These are phyloP conservation scores for Cantharellus cinnabarinus DNA, from an alignment of 768 basidiomycete species.

Conservation along the genomic window DNA sequence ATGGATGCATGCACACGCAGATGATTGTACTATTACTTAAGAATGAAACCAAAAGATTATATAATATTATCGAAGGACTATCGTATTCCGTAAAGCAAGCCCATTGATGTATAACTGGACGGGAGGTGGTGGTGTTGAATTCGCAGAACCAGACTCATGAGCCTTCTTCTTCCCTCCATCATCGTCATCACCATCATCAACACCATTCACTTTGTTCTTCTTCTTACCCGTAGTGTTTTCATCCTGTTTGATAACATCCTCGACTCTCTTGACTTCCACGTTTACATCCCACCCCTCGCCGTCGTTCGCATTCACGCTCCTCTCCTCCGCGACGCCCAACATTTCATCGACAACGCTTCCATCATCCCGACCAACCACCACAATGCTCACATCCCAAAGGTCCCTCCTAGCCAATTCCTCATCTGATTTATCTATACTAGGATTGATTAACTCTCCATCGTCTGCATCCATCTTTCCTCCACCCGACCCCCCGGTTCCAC, in stretches of 20 bases:
- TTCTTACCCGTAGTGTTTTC: not conserved
- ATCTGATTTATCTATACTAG: not conserved
- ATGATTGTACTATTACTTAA: no score
- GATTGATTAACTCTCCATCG: not conserved
- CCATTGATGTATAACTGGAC: not conserved
- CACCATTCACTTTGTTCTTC: not conserved
- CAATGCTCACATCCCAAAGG: not conserved
- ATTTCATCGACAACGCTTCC: not conserved
- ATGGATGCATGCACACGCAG: no score
- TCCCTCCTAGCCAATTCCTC: not conserved
- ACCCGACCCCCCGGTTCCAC: not conserved
- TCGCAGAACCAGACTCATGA: not conserved
- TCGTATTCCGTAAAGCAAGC: not conserved
- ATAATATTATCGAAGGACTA: not conserved
- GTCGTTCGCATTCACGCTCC: not conserved
- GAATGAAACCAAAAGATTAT: no score
- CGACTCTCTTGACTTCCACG: not conserved
- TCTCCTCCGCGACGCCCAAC: not conserved
- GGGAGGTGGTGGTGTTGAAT: not conserved
- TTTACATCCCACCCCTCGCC: not conserved
- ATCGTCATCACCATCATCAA: not conserved
- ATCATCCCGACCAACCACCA: not conserved
- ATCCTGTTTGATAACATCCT: not conserved
- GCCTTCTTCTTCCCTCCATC: not conserved
- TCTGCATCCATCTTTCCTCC: not conserved